phyloP scores from a whole-genome alignment of 768 basidiomycete species.

The Boletus vinaceobasis region DNA sequence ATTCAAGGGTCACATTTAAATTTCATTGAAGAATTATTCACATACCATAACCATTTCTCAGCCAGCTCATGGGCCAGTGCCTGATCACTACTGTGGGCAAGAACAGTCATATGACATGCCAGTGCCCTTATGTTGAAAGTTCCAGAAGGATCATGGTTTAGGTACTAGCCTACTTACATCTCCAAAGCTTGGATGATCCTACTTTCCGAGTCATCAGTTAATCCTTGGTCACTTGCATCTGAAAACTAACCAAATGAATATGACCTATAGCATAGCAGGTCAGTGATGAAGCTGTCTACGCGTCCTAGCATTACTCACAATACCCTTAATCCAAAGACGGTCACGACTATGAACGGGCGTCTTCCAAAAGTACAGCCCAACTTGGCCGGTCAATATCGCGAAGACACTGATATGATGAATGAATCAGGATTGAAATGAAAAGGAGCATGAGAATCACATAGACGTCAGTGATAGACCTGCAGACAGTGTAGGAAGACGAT shows the following conservation, averaged over 20 bases:
- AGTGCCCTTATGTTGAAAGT: slow-evolving; percentile 8
- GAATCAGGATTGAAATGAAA: not conserved
- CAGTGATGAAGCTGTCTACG: not conserved
- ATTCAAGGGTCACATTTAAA: not conserved
- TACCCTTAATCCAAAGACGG: slow-evolving; percentile 19
- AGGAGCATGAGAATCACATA: slow-evolving; percentile 4
- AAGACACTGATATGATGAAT: slow-evolving; percentile 10
- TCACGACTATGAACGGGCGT: slow-evolving; percentile 14
- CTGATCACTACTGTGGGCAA: slow-evolving; percentile 1
- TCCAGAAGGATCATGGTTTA: not conserved
- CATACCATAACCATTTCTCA: slow-evolving; percentile 4
- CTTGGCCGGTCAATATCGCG: slow-evolving; percentile 21
- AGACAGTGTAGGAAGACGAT: slow-evolving; percentile 5
- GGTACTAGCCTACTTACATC: slow-evolving; percentile 4
- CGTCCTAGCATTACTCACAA: slow-evolving; percentile 8
- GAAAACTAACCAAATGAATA: slow-evolving; percentile 21
- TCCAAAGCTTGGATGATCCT: slow-evolving; percentile 20
- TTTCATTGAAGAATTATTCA: not conserved
- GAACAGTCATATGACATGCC: not conserved
- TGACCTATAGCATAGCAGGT: slow-evolving; percentile 10
- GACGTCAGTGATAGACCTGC: slow-evolving; percentile 11
- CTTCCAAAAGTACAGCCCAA: slow-evolving; percentile 22
- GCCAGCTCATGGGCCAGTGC: not conserved
- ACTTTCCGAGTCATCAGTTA: slow-evolving; percentile 1
- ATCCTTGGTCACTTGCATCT: not conserved